A percentile compares a stretch with the other conserved stretches of the same genome.
phyloP scores from a whole-genome alignment of 2,329 filamentous ascomycete genomes.

The Stagonosporopsis chrysanthemi region DNA sequence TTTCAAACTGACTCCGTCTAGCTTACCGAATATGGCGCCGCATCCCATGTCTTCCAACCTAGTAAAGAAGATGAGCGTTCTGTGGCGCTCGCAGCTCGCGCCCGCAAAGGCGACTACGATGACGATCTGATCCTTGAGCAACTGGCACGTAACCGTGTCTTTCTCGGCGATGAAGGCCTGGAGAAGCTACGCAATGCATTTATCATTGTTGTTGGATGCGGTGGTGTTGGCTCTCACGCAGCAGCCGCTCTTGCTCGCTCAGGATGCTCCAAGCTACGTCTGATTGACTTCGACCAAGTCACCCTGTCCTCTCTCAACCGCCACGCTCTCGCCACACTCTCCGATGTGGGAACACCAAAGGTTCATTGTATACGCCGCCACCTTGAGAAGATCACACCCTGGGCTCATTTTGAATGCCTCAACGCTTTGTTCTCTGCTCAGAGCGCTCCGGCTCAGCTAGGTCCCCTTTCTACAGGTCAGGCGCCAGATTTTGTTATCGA shows the following conservation, averaged over 20 bases:
- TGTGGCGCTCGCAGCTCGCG: conserved; percentile 65
- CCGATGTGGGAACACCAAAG: conserved; percentile 92
- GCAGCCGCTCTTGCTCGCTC: conserved; percentile 85
- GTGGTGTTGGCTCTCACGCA: conserved; percentile 94
- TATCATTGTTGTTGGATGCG: conserved; percentile 89
- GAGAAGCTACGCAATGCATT: conserved; percentile 80
- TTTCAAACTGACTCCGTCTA: conserved; percentile 52
- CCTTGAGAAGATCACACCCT: conserved; percentile 86
- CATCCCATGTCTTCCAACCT: conserved; percentile 52
- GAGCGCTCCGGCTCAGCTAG: conserved; percentile 72
- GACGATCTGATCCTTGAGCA: conserved; percentile 90
- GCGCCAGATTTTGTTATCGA: conserved; percentile 90
- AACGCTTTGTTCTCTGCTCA: conserved; percentile 81
- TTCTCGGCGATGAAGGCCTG: conserved; percentile 83
- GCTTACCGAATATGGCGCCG: conserved; percentile 69
- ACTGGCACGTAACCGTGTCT: conserved; percentile 89
- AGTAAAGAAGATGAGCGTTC: conserved; percentile 65
- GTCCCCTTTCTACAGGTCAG: conserved; percentile 66
- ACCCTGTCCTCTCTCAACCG: conserved; percentile 92
- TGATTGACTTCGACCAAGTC: conserved; percentile 98
- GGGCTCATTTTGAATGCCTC: conserved; percentile 86
- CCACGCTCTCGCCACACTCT: conserved; percentile 93
- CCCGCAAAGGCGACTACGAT: conserved; percentile 69
- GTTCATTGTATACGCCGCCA: conserved; percentile 82
- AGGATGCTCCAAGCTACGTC: conserved; percentile 83